Evolutionary conservation across 164 flowering plant genomes (phyloP), one percentile per base, ranked within the genome.

Genomic region (Magnolia changhungtana): DNA sequence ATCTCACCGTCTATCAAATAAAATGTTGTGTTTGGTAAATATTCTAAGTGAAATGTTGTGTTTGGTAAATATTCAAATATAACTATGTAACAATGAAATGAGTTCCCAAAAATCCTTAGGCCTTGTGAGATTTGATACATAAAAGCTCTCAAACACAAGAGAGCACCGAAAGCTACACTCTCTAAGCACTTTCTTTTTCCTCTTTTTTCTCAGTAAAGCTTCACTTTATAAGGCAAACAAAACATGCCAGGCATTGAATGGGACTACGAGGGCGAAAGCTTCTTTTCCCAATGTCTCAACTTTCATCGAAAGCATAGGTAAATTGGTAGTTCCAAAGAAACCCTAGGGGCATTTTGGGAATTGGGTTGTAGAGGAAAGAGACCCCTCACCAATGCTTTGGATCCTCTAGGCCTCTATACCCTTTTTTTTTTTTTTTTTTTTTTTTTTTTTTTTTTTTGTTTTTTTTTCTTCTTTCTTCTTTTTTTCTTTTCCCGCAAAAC

Each of bases 311-410:
- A 55, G 61, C 61, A 10, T 1, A 11, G 18, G 61, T 18, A 55
- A 8, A 55, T 55, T 55, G 61, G 61, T 7, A 55, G 61, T 55
- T 55, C 61, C 61, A 55, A 55, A 20, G 9, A 9, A 65, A 8
- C 11, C 29, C 24, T 11, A 24, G 13, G 68, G 16, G 37, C 68
- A 65, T 2, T 65, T 10, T 65, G 5, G 68, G 31, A 8, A 8
- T 9, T 65, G 14, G 29, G 27, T 24, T 65, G 68, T 13, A 23
- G 29, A 65, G 27, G 65, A 72, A 21, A 74, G 76, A 50, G 70
- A 50, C 76, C 7, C 69, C 37, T 50, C 70, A 50, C 31, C 69
- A 50, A 6, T 49, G 69, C 76, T 23, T 74, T 65, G 76, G 76
- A 65, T 64, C 29, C 76, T 16, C 71, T 27, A 31, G 14, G 18